Base-by-base conservation (phyloP, 139 green algal species). In the Chlamydomonas sphaeroides region DNA sequence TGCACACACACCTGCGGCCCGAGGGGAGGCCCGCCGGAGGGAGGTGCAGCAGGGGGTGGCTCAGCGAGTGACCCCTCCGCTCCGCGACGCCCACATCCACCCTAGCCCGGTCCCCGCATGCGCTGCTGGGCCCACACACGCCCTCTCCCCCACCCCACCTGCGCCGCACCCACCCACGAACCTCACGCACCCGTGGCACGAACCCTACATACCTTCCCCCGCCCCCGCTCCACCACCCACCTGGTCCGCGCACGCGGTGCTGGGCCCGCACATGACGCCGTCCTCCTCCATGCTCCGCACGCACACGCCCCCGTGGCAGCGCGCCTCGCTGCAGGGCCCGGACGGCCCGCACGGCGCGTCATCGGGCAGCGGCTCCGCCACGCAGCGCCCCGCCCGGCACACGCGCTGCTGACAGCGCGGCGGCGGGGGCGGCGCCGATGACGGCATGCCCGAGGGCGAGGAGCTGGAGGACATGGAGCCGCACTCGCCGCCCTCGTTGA, bases 401-500 rank as follows among this genome's bases (percentile, higher is more conserved):
- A 45, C 38, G 66, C 39, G 65, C 35, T 39, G 65, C 35, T 51
- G 36, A 36, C 65, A 70, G 66, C 25, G 39, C 38, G 38, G 39
- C 2, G 38, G 18, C 38, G 26, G 38, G 23, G 32, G 66, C 39
- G n/a, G n/a, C n/a, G n/a, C n/a, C n/a, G n/a, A n/a, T n/a, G n/a
- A n/a, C n/a, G n/a, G n/a, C n/a, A n/a, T n/a, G n/a, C n/a, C n/a
- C n/a, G n/a, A n/a, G n/a, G n/a, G n/a, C n/a, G n/a, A n/a, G n/a
- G n/a, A n/a, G n/a, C n/a, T n/a, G n/a, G n/a, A n/a, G n/a, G n/a
- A n/a, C n/a, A n/a, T n/a, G n/a, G n/a, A n/a, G 7, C 6, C 38
- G 66, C 66, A 73, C 18, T 23, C 25, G 2, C 39, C 66, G 25
- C 66, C 66, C 66, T 73, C 66, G 66, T 73, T 73, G 26, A 35